Evolutionary conservation across 164 flowering plant genomes (phyloP).

Genomic region (Tinospora cordifolia): DNA sequence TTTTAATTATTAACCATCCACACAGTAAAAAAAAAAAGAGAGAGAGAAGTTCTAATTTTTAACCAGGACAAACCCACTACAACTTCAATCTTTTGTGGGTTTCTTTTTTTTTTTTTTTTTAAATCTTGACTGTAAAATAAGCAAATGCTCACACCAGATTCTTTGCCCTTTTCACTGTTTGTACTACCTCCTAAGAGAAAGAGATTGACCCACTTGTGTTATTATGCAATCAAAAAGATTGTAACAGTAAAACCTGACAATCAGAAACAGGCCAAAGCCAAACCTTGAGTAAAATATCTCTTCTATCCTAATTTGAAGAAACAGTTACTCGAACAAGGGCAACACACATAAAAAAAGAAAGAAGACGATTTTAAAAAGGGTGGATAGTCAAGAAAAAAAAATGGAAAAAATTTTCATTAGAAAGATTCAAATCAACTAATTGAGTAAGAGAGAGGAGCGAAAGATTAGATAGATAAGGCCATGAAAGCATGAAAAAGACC

Average conservation of each 20-base stretch:
- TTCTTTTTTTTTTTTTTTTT: no score
- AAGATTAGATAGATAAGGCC: background rate
- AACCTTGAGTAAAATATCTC: background rate
- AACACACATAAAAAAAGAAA: background rate
- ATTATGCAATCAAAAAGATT: constrained; percentile 4
- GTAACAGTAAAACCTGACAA: background rate
- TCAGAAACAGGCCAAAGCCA: background rate
- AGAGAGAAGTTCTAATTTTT: constrained; percentile 2
- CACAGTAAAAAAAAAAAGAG: constrained; percentile 10
- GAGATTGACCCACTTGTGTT: constrained; percentile 1
- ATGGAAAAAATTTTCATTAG: background rate
- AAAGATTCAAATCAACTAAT: background rate
- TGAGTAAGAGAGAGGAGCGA: background rate
- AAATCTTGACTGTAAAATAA: background rate
- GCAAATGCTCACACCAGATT: background rate
- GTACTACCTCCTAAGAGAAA: background rate
- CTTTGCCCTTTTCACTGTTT: constrained; percentile 10
- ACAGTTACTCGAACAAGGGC: background rate
- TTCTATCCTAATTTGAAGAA: background rate
- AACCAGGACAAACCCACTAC: constrained; percentile 1
- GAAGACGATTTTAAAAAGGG: background rate
- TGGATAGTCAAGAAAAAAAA: background rate
- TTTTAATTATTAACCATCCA: background rate
- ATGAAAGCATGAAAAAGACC: constrained; percentile 4
- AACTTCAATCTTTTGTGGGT: background rate